Evolutionary conservation across 441 rosid species (phyloP).

Genomic region (Erodium texanum): DNA sequence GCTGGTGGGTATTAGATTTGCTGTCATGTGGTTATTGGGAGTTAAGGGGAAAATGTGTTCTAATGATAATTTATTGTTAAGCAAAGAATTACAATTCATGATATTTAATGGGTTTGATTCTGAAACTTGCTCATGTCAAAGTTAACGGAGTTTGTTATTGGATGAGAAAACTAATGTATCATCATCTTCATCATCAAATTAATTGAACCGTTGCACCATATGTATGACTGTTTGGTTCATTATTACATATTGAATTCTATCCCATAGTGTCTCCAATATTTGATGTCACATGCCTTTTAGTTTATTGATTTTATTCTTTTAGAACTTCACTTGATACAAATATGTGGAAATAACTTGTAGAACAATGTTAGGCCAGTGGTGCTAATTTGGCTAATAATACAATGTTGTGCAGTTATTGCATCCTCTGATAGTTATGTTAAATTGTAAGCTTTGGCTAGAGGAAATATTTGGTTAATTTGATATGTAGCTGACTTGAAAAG

Average conservation of each 20-base stretch:
- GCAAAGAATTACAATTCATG: background rate
- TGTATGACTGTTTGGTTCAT: background rate
- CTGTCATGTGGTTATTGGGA: no score
- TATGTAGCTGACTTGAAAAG: slow-evolving; percentile 4
- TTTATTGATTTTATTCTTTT: background rate
- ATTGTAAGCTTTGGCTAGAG: background rate
- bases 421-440: background rate
- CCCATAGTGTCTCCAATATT: background rate
- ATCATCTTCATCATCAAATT: background rate
- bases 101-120: background rate
- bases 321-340: background rate
- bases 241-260: background rate
- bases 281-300: background rate
- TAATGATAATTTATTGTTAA: background rate
- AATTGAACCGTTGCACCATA: background rate
- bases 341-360: background rate
- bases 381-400: background rate
- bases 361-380: background rate
- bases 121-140: background rate
- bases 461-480: background rate
- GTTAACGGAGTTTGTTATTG: background rate
- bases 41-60: no score
- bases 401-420: background rate
- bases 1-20: background rate
- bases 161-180: background rate